Conservation (phyloP, 2,329 filamentous ascomycete species). For the Neonectria ditissima region DNA sequence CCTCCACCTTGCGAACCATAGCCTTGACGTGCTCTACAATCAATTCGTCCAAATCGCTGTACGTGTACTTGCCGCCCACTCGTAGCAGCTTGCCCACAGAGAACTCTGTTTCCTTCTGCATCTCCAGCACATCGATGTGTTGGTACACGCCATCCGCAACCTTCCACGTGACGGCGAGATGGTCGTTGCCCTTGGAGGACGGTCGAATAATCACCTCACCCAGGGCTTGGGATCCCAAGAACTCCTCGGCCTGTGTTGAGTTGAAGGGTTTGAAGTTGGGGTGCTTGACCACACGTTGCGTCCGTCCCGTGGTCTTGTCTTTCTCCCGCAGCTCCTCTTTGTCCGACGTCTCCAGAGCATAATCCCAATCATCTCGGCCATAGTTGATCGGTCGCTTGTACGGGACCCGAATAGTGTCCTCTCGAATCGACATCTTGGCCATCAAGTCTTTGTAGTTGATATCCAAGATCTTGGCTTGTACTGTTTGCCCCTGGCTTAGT, state of each 20-base stretch:
- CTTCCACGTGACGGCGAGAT: constrained; percentile 98
- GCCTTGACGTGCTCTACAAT: constrained; percentile 98
- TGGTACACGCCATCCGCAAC: constrained; percentile 96
- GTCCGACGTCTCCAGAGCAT: constrained; percentile 82
- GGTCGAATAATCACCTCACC: constrained; percentile 96
- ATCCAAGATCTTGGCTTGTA: constrained; percentile 87
- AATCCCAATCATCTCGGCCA: constrained; percentile 87
- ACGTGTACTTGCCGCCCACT: constrained; percentile 89
- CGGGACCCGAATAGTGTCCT: constrained; percentile 81
- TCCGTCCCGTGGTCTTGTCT: constrained; percentile 85
- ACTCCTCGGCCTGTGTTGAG: constrained; percentile 91
- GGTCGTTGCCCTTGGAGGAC: constrained; percentile 94
- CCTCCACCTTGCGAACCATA: constrained; percentile 97
- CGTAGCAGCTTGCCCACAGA: constrained; percentile 88
- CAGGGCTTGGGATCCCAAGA: constrained; percentile 83
- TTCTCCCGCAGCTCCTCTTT: constrained; percentile 87
- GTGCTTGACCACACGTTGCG: constrained; percentile 96
- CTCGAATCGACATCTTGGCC: constrained; percentile 85
- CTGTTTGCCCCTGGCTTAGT: constrained; percentile 83
- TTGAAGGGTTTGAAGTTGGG: constrained; percentile 96
- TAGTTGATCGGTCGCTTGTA: constrained; percentile 78
- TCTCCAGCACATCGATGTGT: constrained; percentile 95
- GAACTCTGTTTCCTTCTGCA: constrained; percentile 98
- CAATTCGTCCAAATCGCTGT: constrained; percentile 95
- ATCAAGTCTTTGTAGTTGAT: constrained; percentile 88